phyloP scores from a whole-genome alignment of 1,284 basidiomycete genomes.

The Boletus subluridellus region DNA sequence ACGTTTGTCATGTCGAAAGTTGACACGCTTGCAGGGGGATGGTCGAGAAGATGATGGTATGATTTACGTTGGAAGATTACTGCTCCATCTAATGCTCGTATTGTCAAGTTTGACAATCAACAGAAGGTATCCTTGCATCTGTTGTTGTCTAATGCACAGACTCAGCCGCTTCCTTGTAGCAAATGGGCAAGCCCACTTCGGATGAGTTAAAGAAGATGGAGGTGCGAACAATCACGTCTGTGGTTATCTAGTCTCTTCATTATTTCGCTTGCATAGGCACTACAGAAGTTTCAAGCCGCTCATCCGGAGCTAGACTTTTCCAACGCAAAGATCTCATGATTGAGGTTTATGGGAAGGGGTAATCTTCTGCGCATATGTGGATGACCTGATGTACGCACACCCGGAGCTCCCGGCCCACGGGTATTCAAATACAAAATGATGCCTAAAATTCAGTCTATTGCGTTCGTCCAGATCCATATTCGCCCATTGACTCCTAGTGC shows the following conservation, averaged over 20 bases:
- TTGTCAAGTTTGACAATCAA: slow-evolving; percentile 87
- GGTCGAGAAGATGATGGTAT: slow-evolving; percentile 99
- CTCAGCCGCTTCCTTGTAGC: slow-evolving; percentile 44
- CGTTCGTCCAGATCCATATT: slow-evolving; percentile 30
- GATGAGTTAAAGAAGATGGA: slow-evolving; percentile 90
- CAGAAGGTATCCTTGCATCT: slow-evolving; percentile 66
- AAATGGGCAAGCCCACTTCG: slow-evolving; percentile 93
- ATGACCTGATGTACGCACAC: background rate
- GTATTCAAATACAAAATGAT: background rate
- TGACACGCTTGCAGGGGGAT: slow-evolving; percentile 64
- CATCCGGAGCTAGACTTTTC: slow-evolving; percentile 96
- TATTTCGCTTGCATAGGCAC: slow-evolving; percentile 47
- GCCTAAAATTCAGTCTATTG: slow-evolving; percentile 13
- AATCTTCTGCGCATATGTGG: background rate
- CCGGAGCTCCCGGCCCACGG: background rate
- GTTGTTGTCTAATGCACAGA: background rate
- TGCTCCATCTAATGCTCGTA: slow-evolving; percentile 9
- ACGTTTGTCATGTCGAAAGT: background rate
- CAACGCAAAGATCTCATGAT: slow-evolving; percentile 79
- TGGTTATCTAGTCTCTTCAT: background rate
- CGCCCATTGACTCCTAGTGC: slow-evolving; percentile 20
- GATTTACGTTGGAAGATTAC: slow-evolving; percentile 27
- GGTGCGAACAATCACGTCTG: slow-evolving; percentile 38
- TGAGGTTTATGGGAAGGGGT: background rate
- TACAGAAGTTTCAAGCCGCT: slow-evolving; percentile 84